phyloP scores from a whole-genome alignment of 768 basidiomycete genomes.

The Calocera cornea region DNA sequence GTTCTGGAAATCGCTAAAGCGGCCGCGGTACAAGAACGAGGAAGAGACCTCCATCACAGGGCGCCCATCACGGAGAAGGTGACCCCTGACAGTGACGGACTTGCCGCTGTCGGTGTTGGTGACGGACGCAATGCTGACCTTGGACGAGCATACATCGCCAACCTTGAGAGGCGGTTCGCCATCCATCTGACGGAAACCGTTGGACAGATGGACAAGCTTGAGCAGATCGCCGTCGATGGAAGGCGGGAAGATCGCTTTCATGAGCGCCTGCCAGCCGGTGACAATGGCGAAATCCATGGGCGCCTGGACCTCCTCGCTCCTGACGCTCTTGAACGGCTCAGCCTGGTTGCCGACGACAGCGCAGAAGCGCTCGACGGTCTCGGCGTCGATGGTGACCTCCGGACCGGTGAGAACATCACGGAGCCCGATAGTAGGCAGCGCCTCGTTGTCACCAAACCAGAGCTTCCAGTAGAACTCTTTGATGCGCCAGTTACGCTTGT shows the following conservation, averaged over 20 bases:
- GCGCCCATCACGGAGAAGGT: conserved; percentile 59
- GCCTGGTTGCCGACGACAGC: conserved; percentile 86
- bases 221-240: conserved; percentile 87
- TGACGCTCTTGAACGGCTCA: conserved; percentile 72
- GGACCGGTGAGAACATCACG: conserved; percentile 75
- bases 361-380: conserved; percentile 77
- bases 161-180: conserved; percentile 63
- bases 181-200: conserved; percentile 82
- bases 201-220: conserved; percentile 92
- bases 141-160: conserved; percentile 81
- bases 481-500: conserved; percentile 74
- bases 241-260: conserved; percentile 92
- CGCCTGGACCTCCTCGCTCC: conserved; percentile 59
- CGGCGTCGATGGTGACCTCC: conserved; percentile 64
- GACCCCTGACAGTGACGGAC: conserved; percentile 78
- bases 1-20: conserved; percentile 85
- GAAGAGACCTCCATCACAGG: conserved; percentile 89
- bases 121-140: conserved; percentile 79
- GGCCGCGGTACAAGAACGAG: conserved; percentile 92
- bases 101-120: conserved; percentile 86
- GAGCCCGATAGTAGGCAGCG: conserved; percentile 64
- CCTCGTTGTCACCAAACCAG: conserved; percentile 84
- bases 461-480: conserved; percentile 98
- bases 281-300: conserved; percentile 99
- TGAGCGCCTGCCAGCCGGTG: conserved; percentile 99